These are phyloP conservation scores for Sporothrix pseudoabietina DNA, from an alignment of 2,329 filamentous ascomycete species.

Conservation along the genomic window DNA sequence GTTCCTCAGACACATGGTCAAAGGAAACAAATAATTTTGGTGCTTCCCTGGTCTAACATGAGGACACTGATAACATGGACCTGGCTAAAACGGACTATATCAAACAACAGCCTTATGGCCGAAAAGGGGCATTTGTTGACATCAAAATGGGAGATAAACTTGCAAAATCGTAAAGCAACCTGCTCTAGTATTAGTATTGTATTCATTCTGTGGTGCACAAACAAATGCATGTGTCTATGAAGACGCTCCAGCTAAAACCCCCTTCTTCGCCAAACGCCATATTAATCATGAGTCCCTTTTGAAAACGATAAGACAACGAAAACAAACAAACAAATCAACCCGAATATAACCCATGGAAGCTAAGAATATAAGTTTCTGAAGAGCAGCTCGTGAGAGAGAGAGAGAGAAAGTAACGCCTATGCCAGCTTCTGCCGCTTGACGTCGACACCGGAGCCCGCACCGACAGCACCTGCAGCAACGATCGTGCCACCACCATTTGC, in stretches of 20 bases:
- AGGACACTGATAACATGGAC: not conserved
- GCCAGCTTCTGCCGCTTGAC: slow-evolving; percentile 54
- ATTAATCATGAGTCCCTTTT: not conserved
- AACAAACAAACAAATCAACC: not conserved
- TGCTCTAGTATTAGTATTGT: not conserved
- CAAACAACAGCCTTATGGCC: not conserved
- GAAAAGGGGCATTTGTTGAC: not conserved
- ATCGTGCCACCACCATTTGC: slow-evolving; percentile 32
- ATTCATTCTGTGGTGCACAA: not conserved
- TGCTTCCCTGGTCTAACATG: not conserved
- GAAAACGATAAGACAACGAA: not conserved
- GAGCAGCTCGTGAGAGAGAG: not conserved
- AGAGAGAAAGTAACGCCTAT: not conserved
- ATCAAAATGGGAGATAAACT: not conserved
- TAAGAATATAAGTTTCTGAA: not conserved
- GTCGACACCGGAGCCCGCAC: slow-evolving; percentile 44
- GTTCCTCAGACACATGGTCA: no score
- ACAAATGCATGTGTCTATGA: not conserved
- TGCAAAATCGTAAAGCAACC: not conserved
- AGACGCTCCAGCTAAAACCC: not conserved
- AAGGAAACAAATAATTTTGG: not conserved
- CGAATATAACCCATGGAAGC: not conserved
- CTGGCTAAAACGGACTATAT: not conserved
- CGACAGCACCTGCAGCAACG: slow-evolving; percentile 34
- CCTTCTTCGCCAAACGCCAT: not conserved